Evolutionary conservation across 768 basidiomycete species (phyloP).

Genomic region (Macrolepiota dolichaula): DNA sequence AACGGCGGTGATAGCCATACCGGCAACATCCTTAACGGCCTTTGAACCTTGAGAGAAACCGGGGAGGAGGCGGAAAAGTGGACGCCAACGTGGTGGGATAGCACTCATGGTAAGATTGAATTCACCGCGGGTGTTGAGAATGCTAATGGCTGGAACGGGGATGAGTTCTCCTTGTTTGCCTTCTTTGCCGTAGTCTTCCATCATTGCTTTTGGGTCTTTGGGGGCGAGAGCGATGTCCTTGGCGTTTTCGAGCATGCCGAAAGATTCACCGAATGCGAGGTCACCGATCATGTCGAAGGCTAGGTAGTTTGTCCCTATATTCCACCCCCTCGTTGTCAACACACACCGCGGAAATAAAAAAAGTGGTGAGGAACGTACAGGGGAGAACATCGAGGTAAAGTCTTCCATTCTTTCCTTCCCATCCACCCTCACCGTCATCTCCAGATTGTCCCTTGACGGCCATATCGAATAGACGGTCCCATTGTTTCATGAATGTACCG

Average conservation of each 20-base stretch:
- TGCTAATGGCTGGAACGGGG: slow-evolving; percentile 75
- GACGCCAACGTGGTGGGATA: slow-evolving; percentile 71
- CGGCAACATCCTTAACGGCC: slow-evolving; percentile 70
- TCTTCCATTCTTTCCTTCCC: slow-evolving; percentile 55
- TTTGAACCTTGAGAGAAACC: slow-evolving; percentile 70
- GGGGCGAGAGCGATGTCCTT: slow-evolving; percentile 74
- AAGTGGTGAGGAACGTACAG: slow-evolving; percentile 34
- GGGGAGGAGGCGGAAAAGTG: slow-evolving; percentile 59
- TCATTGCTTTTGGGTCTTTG: slow-evolving; percentile 47
- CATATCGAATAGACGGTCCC: slow-evolving; percentile 66
- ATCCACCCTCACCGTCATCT: slow-evolving; percentile 57
- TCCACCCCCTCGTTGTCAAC: not conserved
- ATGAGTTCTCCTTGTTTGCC: slow-evolving; percentile 38
- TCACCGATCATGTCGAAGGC: slow-evolving; percentile 79
- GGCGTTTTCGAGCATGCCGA: slow-evolving; percentile 85
- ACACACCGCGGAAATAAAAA: slow-evolving; percentile 12
- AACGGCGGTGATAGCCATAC: slow-evolving; percentile 76
- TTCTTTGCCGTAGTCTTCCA: slow-evolving; percentile 51
- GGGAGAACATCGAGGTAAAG: slow-evolving; percentile 75
- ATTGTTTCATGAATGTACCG: slow-evolving; percentile 58
- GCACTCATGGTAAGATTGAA: slow-evolving; percentile 83
- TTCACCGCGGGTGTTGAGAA: slow-evolving; percentile 88
- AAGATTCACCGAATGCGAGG: slow-evolving; percentile 82
- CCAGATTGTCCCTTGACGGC: slow-evolving; percentile 58
- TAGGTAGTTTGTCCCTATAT: slow-evolving; percentile 51